Evolutionary conservation across 1,139 yeast species (phyloP).

Genomic region (Blastobotrys serpentis): DNA sequence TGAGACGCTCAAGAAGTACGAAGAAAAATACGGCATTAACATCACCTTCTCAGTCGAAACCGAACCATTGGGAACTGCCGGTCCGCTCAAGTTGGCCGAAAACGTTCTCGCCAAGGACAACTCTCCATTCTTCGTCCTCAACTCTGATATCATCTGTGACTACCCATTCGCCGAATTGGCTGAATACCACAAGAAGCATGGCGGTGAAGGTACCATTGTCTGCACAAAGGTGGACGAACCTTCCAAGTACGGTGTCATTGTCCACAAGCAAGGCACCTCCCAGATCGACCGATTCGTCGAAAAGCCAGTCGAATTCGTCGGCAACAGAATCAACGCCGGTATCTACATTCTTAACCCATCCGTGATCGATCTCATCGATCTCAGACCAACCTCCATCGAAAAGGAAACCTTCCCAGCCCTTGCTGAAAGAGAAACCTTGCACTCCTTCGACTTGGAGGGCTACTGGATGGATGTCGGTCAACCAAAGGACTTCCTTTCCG

Average conservation of each 20-base stretch:
- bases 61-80: slow-evolving; percentile 99
- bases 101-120: slow-evolving; percentile 89
- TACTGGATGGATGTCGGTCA: slow-evolving; percentile 99
- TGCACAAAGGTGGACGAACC: slow-evolving; percentile 99
- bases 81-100: slow-evolving; percentile 97
- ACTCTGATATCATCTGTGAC: slow-evolving; percentile 98
- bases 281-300: slow-evolving; percentile 98
- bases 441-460: slow-evolving; percentile 97
- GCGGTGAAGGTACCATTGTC: slow-evolving; percentile 97
- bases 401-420: slow-evolving; percentile 98
- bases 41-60: slow-evolving; percentile 98
- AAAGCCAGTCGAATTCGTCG: slow-evolving; percentile 97
- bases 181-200: slow-evolving; percentile 90
- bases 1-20: slow-evolving; percentile 88
- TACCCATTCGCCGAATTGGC: slow-evolving; percentile 94
- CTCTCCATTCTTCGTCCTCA: slow-evolving; percentile 94
- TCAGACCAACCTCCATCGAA: slow-evolving; percentile 98
- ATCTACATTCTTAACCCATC: slow-evolving; percentile 94
- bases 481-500: slow-evolving; percentile 98
- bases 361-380: slow-evolving; percentile 92
- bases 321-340: slow-evolving; percentile 96
- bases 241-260: slow-evolving; percentile 98
- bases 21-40: slow-evolving; percentile 87
- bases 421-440: slow-evolving; percentile 84
- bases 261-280: slow-evolving; percentile 90